phyloP scores from a whole-genome alignment of 352 stramenopile species.

The Hyaloperonospora arabidopsidis region DNA sequence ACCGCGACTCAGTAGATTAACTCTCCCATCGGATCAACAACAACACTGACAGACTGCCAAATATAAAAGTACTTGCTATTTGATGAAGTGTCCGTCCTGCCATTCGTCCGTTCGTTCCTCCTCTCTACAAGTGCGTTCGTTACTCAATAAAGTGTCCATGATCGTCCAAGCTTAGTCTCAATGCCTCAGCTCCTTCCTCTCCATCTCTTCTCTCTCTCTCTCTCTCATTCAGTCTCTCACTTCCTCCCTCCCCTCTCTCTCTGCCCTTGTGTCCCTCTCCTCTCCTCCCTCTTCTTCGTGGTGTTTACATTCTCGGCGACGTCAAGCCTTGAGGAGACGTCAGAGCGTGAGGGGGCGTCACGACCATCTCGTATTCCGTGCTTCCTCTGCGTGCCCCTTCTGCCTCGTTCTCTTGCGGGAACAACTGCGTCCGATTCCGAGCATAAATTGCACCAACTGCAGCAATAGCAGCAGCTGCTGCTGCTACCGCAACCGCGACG shows the following conservation, averaged over 20 bases:
- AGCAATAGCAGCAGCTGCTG: constrained; percentile 11
- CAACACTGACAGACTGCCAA: neutral
- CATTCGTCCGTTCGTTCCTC: no score
- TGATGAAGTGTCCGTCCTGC: no score
- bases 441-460: constrained; percentile 13
- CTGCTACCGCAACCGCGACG: constrained; percentile 9
- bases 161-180: constrained; percentile 15
- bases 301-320: constrained; percentile 21
- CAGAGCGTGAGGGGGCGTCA: constrained; percentile 21
- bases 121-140: no score
- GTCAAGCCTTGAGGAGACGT: constrained; percentile 13
- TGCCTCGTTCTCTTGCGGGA: constrained; percentile 5
- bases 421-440: constrained; percentile 11
- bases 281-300: neutral
- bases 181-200: constrained; percentile 1
- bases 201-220: no score
- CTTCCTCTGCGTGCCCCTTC: constrained; percentile 17
- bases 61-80: neutral
- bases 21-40: neutral
- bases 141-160: constrained; percentile 23
- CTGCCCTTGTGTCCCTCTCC: constrained; percentile 3
- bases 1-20: neutral
- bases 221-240: neutral
- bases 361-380: constrained; percentile 29
- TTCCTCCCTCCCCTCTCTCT: neutral